These are phyloP conservation scores for Coccomyxa subellipsoidea DNA, from an alignment of 163 green algal genomes.

Conservation along the genomic window DNA sequence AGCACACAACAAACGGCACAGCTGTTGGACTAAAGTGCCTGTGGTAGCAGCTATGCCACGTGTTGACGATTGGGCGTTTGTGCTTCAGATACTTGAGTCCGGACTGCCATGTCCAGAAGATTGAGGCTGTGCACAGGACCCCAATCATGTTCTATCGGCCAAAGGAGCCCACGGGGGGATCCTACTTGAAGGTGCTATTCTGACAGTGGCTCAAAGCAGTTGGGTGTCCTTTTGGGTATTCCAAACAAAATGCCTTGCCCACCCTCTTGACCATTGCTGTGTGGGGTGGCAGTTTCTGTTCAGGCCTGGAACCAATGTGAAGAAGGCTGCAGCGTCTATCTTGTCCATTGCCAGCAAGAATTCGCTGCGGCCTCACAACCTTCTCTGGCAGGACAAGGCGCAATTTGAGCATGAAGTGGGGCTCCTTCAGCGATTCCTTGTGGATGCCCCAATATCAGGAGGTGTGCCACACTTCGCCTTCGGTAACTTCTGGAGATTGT, in stretches of 20 bases:
- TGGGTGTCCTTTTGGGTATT: too few species aligned
- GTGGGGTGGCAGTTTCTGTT: constrained; percentile 27
- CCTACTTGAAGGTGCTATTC: constrained; percentile 49
- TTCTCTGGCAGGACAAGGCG: constrained; percentile 20
- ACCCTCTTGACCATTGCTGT: neutral
- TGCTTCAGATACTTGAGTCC: constrained; percentile 27
- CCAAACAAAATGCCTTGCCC: too few species aligned
- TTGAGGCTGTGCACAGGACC: constrained; percentile 26
- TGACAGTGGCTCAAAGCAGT: too few species aligned
- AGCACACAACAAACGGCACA: neutral
- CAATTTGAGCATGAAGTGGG: constrained; percentile 57
- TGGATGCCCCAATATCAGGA: constrained; percentile 54
- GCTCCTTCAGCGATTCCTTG: constrained; percentile 68
- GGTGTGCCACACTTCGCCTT: constrained; percentile 16
- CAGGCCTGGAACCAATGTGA: constrained; percentile 20
- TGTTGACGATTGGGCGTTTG: neutral
- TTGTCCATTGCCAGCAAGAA: constrained; percentile 13
- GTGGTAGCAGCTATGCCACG: neutral
- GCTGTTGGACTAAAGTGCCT: too few species aligned
- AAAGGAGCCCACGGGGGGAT: constrained; percentile 29
- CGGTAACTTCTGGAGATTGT: neutral
- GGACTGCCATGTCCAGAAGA: constrained; percentile 31
- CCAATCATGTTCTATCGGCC: constrained; percentile 76
- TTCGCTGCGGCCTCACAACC: constrained; percentile 21
- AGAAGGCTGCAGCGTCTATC: constrained; percentile 28